Evolutionary conservation across 2,329 filamentous ascomycete species (phyloP), one percentile per base, ranked within the genome.

Genomic region (Aspergillus pseudoglaucus): DNA sequence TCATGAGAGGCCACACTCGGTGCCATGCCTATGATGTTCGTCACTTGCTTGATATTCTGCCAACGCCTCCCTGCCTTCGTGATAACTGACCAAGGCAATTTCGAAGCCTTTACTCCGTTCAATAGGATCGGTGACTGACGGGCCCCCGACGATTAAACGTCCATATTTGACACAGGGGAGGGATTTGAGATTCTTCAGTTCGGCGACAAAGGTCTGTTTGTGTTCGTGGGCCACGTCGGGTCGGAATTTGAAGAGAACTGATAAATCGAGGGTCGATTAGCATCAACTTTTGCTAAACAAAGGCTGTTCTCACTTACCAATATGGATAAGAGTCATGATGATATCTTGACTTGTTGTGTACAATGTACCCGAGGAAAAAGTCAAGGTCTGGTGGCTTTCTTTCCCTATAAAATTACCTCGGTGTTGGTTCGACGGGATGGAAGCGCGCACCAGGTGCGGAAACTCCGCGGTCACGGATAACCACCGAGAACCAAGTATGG

Each of bases 71-170:
- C 56, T 59, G 18, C 76, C 62, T 4, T 70, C 56, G 42, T 80
- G 78, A 17, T 74, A 78, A 64, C 77, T 80, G 33, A 81, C 46
- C 0, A 80, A 61, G 0, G 75, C 72, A 48, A 72, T 73, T 9
- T 81, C 67, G 42, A 72, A 80, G 0, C 77, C 77, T 50, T 80
- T 77, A 59, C 76, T 80, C 15, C 72, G 65, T 30, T 75, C 74
- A 7, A 75, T 71, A 0, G 77, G 77, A 18, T 74, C 66, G 0
- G 77, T 80, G 4, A 80, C 67, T 0, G 76, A 78, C 0, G 76
- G 76, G 0, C 77, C 75, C 0, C 78, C 78, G 4, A 80, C 77
- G 0, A 76, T 57, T 0, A 80, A 68, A 1, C 70, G 68, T n/a
- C 71, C 65, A 10, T 72, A 58, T 43, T 76, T 70, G 18, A 80